Conservation (phyloP, 163 green algal genomes). For the Scenedesmus sp. region DNA sequence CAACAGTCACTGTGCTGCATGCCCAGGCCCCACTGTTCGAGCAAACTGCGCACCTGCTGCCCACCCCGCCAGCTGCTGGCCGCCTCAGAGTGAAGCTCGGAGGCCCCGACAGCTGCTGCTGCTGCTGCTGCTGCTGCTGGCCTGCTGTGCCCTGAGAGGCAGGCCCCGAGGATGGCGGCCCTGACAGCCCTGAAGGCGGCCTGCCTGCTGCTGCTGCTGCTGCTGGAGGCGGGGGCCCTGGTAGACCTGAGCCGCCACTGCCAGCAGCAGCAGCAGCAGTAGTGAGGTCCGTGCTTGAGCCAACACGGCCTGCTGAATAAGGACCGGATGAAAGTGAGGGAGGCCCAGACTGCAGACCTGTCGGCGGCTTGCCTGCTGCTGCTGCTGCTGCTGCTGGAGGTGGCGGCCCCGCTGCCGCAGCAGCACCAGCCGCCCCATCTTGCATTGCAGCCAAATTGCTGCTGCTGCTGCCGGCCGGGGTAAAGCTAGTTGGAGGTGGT, state of each 20-base stretch:
- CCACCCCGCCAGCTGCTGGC: background rate
- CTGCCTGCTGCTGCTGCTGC: conserved; percentile 12
- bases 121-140: background rate
- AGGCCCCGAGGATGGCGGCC: background rate
- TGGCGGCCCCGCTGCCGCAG: background rate
- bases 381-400: background rate
- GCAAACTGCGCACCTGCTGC: background rate
- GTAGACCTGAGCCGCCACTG: background rate
- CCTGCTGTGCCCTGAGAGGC: background rate
- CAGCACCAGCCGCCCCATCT: background rate
- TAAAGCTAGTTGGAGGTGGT: conserved; percentile 14
- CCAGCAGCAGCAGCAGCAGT: background rate
- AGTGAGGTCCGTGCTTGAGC: no score
- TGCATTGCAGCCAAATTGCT: background rate
- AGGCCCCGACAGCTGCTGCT: background rate
- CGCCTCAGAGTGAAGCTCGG: background rate
- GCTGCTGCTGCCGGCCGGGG: background rate
- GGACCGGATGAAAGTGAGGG: background rate
- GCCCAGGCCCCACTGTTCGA: background rate
- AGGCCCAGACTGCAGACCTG: background rate
- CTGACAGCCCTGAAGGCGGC: background rate
- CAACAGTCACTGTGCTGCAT: background rate
- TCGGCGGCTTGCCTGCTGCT: background rate
- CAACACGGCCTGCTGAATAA: background rate
- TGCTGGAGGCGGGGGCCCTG: background rate